phyloP scores from a whole-genome alignment of 225 moss, liverwort and hornwort species.

The Anthoceros angustus region DNA sequence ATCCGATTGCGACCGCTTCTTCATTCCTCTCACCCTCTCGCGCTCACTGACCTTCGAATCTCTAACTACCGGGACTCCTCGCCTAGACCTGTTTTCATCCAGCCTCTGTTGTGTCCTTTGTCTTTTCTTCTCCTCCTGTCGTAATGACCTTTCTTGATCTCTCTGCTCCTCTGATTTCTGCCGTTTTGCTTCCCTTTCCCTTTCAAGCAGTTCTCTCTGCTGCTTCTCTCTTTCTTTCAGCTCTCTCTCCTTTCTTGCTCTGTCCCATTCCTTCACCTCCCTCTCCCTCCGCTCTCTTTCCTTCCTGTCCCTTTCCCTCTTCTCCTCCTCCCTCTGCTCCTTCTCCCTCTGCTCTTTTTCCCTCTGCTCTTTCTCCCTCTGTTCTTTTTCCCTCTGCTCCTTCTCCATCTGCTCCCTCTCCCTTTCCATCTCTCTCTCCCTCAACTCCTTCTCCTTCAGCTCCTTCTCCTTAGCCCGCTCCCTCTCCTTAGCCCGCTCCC shows the following conservation, averaged over 20 bases:
- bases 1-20: slow-evolving; percentile 35
- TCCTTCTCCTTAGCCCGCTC: slow-evolving; percentile 29
- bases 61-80: slow-evolving; percentile 14
- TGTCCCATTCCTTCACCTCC: slow-evolving; percentile 17
- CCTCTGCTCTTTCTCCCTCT: slow-evolving; percentile 13
- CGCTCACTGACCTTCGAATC: slow-evolving; percentile 17
- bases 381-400: slow-evolving; percentile 16
- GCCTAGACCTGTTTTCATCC: slow-evolving; percentile 7
- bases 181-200: slow-evolving; percentile 23
- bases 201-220: slow-evolving; percentile 10
- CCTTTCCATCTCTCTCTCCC: slow-evolving; percentile 15
- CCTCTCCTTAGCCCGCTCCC: slow-evolving; percentile 10
- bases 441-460: slow-evolving; percentile 15
- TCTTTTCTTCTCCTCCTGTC: slow-evolving; percentile 17
- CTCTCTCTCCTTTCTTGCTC: slow-evolving; percentile 23
- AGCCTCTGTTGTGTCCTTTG: slow-evolving; percentile 29
- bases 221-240: slow-evolving; percentile 31
- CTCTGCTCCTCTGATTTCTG: slow-evolving; percentile 20
- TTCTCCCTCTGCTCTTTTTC: neutral
- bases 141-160: slow-evolving; percentile 15
- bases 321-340: slow-evolving; percentile 1
- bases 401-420: slow-evolving; percentile 20
- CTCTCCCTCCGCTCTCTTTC: slow-evolving; percentile 15
- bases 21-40: slow-evolving; percentile 42
- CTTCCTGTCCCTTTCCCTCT: slow-evolving; percentile 13